Base-by-base conservation (phyloP, 768 basidiomycete species). In the Rhodotorula taiwanensis region DNA sequence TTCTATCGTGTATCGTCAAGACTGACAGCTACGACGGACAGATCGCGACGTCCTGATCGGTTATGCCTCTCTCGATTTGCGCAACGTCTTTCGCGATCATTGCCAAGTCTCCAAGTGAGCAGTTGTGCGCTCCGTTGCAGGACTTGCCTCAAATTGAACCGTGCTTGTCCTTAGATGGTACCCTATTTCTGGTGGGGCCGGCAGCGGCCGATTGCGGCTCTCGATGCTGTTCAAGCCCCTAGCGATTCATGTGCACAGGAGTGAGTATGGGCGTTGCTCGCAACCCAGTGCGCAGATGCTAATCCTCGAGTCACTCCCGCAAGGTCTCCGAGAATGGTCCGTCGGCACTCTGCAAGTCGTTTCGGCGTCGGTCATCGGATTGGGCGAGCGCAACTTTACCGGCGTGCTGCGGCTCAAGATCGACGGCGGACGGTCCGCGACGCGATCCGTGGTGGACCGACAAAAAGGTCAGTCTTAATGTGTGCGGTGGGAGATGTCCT, bases 171-270 rank as follows among this genome's bases (percentile, higher is more conserved):
- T 20, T 33, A 61, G 60, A 30, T 61, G 60, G 60, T 54, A 30
- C 25, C 60, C 52, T 10, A 23, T 61, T 31, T 11, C 27, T 25
- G 52, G 53, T 18, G 60, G 62, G 5, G 21, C 31, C n/a, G 67
- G 67, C 25, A 33, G 33, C 13, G 67, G 67, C n/a, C 62, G 67
- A 0, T 45, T 63, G 8, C 62, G 67, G 25, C 11, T 56, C 6
- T 69, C 67, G 6, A 11, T 69, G 5, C 50, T 69, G 6, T 64
- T 57, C 58, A 64, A 60, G 42, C 67, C 67, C 0, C 55, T 69
- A 20, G 49, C 54, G 20, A 33, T 69, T 10, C 21, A 47, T 11
- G 34, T 69, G 2, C 58, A 50, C 4, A 62, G 39, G 10, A 27
- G 59, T 60, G 1, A 23, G 51, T 47, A n/a, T n/a, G n/a, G 27